phyloP scores from a whole-genome alignment of 2,329 filamentous ascomycete species.

The Fonsecaea monophora region DNA sequence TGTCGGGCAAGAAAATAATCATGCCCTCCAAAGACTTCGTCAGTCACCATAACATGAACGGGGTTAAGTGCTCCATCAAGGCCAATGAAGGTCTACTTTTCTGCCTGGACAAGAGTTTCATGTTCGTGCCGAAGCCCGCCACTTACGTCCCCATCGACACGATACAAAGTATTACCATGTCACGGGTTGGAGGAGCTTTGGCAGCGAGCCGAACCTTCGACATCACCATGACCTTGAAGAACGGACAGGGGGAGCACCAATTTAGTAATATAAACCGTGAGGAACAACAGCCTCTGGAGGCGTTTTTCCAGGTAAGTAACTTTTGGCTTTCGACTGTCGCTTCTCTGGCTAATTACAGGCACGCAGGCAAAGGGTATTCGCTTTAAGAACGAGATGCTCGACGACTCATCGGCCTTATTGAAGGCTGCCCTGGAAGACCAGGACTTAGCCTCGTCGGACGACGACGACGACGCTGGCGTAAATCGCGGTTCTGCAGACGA shows the following conservation, averaged over 20 bases:
- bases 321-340: not conserved
- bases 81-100: constrained; percentile 97
- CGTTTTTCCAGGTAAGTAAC: constrained; percentile 76
- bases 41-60: constrained; percentile 86
- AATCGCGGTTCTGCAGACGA: constrained; percentile 87
- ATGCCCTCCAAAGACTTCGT: constrained; percentile 93
- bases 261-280: constrained; percentile 99
- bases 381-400: constrained; percentile 98
- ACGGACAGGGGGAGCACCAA: constrained; percentile 83
- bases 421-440: constrained; percentile 84
- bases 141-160: constrained; percentile 97
- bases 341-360: constrained; percentile 1
- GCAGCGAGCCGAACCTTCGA: constrained; percentile 96
- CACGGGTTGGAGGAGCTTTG: constrained; percentile 89
- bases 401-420: constrained; percentile 74
- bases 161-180: constrained; percentile 89
- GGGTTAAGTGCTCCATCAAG: constrained; percentile 99
- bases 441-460: constrained; percentile 63
- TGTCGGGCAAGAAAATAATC: constrained; percentile 94
- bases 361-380: constrained; percentile 78
- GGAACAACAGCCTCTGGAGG: constrained; percentile 94
- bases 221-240: constrained; percentile 91
- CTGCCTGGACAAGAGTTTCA: constrained; percentile 96
- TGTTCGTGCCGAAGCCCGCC: constrained; percentile 98
- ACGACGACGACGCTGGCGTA: constrained; percentile 49